Conservation (phyloP, 176 grass and related monocot species). For the Saccharum officinarum region DNA sequence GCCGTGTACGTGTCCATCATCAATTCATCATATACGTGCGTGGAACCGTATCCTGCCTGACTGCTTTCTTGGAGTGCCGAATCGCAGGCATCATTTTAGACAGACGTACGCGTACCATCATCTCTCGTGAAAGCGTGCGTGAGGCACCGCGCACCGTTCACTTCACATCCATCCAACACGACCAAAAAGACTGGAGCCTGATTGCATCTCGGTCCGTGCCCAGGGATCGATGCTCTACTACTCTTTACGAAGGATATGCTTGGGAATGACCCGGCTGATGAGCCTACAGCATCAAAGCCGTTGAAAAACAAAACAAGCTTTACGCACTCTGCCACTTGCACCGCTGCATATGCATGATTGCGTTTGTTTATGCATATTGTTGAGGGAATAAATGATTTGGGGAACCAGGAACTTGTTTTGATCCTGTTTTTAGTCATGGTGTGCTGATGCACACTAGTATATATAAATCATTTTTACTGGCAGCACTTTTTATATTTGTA, state of each 20-base stretch:
- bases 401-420: background rate
- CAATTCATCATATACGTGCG: background rate
- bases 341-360: background rate
- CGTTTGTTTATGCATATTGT: background rate
- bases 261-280: background rate
- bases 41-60: constrained; percentile 6
- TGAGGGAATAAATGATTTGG: background rate
- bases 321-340: background rate
- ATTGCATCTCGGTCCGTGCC: background rate
- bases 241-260: background rate
- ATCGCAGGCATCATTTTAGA: background rate
- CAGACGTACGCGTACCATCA: too few relatives aligned
- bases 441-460: too few relatives aligned
- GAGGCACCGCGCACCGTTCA: background rate
- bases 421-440: background rate
- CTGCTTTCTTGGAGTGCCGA: constrained; percentile 1
- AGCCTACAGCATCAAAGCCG: background rate
- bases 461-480: too few relatives aligned
- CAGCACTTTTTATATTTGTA: too few relatives aligned
- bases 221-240: constrained; percentile 7
- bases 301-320: background rate
- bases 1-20: background rate
- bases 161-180: background rate
- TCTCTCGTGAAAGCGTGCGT: background rate
- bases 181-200: background rate